phyloP scores from a whole-genome alignment of 345 rosid genomes.

The Aquilaria yunnanensis region DNA sequence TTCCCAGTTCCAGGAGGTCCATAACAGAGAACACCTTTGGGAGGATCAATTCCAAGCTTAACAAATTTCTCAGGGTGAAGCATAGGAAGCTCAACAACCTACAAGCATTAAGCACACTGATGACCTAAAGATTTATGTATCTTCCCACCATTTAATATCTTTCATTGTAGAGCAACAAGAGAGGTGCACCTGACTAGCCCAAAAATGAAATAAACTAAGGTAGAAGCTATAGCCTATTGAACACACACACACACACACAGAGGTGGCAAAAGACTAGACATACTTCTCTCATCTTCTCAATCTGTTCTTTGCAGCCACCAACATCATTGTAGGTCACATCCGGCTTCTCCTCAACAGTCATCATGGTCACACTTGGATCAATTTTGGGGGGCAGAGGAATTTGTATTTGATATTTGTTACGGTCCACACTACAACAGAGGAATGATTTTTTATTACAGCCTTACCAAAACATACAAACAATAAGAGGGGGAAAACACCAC shows the following conservation, averaged over 20 bases:
- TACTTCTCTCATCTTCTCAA: slow-evolving; percentile 97
- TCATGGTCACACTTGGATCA: slow-evolving; percentile 99
- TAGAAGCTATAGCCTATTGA: too few species aligned
- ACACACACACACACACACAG: background rate
- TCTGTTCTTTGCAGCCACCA: slow-evolving; percentile 98
- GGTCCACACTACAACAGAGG: slow-evolving; percentile 68
- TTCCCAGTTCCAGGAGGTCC: slow-evolving; percentile 99
- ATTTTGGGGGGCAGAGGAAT: slow-evolving; percentile 98
- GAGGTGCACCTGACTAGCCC: too few species aligned
- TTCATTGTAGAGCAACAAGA: too few species aligned
- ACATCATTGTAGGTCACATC: slow-evolving; percentile 98
- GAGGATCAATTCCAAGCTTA: slow-evolving; percentile 98
- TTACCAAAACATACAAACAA: background rate
- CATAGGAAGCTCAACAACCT: slow-evolving; percentile 99
- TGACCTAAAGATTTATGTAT: too few species aligned
- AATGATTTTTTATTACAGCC: slow-evolving; percentile 6
- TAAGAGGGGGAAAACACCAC: background rate
- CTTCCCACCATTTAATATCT: too few species aligned
- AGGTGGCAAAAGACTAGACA: slow-evolving; percentile 12
- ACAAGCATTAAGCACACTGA: slow-evolving; percentile 3
- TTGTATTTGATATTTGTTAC: slow-evolving; percentile 96
- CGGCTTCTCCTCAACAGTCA: slow-evolving; percentile 98
- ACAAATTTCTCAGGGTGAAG: slow-evolving; percentile 99
- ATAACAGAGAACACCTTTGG: slow-evolving; percentile 96
- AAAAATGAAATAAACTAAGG: too few species aligned